Evolutionary conservation across 208 protist species (phyloP), one percentile per base, ranked within the genome.

Genomic region (Leishmania martiniquensis): DNA sequence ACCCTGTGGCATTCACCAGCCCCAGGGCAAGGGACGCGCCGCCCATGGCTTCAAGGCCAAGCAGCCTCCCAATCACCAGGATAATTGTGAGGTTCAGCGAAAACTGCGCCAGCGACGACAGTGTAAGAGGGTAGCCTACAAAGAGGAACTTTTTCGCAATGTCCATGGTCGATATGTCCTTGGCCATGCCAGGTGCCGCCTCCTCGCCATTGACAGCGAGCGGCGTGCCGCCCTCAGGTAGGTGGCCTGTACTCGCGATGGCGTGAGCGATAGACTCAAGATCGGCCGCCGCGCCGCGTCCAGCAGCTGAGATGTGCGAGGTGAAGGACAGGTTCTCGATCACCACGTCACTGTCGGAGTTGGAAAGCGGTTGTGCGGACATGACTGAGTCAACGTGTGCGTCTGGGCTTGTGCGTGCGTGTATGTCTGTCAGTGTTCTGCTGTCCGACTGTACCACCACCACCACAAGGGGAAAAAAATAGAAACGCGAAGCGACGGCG

Each of bases 1-100:
- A 97, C 25, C 90, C 93, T 44, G 93, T 97, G 34, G 93, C 93
- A 68, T 97, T 97, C 42, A 97, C 79, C 39, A 97, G 78, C 1
- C 93, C 91, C 59, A 94, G 72, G 2, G 93, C 93, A 39, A 97
- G 77, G 5, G 93, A 86, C 1, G 87, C 87, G 51, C 90, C 93
- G 70, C 91, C 93, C 62, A 97, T 84, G 47, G 89, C 88, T 69
- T 90, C 78, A 25, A 90, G 83, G 32, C 89, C 90, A 20, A 97
- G 76, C 45, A 87, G 75, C 70, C 62, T 71, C 6, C 93, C 93
- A 67, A 93, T 85, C 44, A 95, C 83, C 52, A 90, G 57, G 71
- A 97, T 85, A 42, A 94, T 89, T 4, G 89, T 78, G 22, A 88
- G 81, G 71, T 91, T 93, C 62, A 97, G 80, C 25, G 91, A 95